Evolutionary conservation across 2,329 filamentous ascomycete species (phyloP).

Genomic region (Fusarium oligoseptatum): DNA sequence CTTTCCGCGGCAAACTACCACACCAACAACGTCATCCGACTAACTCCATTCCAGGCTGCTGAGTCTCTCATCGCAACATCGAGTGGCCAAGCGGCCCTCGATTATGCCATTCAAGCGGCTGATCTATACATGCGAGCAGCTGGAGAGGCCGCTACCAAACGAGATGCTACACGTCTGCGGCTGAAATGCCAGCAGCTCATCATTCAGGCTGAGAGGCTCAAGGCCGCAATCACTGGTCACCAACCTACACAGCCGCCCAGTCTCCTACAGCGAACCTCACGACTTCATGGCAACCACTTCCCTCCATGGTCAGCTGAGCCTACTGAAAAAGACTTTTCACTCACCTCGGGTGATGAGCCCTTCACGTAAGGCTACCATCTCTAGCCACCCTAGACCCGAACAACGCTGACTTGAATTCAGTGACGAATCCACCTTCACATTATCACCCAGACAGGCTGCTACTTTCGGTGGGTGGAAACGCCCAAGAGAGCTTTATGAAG

Average conservation of each 20-base stretch:
- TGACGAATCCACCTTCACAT: conserved; percentile 75
- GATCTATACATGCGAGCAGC: conserved; percentile 87
- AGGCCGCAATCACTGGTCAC: conserved; percentile 54
- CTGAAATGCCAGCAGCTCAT: conserved; percentile 79
- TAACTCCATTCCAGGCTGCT: conserved; percentile 49
- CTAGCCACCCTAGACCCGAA: no score
- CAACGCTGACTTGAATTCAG: conserved; percentile 55
- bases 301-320: conserved; percentile 84
- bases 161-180: conserved; percentile 76
- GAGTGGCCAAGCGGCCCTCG: conserved; percentile 70
- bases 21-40: conserved; percentile 1
- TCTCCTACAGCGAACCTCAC: conserved; percentile 81
- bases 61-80: conserved; percentile 54
- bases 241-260: conserved; percentile 2
- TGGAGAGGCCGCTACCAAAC: conserved; percentile 68
- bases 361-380: conserved; percentile 70
- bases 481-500: conserved; percentile 70
- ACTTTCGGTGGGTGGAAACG: conserved; percentile 90
- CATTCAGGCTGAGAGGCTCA: conserved; percentile 80
- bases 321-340: conserved; percentile 70
- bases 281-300: conserved; percentile 85
- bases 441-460: conserved; percentile 80
- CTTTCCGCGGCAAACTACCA: not conserved
- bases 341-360: conserved; percentile 59
- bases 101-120: conserved; percentile 80